Conservation (phyloP, 1,284 basidiomycete genomes). For the Malassezia vespertilionis region DNA sequence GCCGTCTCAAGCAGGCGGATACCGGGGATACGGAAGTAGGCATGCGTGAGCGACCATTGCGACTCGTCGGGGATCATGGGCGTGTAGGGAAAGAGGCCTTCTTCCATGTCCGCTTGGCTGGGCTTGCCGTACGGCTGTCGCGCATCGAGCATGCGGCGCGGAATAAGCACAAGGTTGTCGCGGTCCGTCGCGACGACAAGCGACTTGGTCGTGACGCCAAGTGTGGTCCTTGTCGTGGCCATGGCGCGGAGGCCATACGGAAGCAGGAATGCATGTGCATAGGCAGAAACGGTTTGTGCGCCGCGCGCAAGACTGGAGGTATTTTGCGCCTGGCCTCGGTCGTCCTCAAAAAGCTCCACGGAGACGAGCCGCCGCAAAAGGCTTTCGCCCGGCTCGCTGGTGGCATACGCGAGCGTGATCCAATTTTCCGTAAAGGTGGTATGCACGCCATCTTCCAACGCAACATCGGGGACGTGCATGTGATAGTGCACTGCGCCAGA, state of each 20-base stretch:
- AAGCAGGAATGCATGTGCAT: slow-evolving; percentile 63
- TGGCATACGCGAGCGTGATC: slow-evolving; percentile 66
- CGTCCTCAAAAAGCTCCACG: slow-evolving; percentile 76
- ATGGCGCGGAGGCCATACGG: slow-evolving; percentile 61
- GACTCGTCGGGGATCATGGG: slow-evolving; percentile 64
- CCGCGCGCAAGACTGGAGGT: slow-evolving; percentile 20
- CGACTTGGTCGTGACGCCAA: slow-evolving; percentile 76
- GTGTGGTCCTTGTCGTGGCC: slow-evolving; percentile 60
- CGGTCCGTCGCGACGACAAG: slow-evolving; percentile 74
- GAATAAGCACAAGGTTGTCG: slow-evolving; percentile 64
- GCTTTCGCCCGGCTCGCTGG: slow-evolving; percentile 49
- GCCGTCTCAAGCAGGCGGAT: slow-evolving; percentile 53
- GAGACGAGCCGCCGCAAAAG: slow-evolving; percentile 52
- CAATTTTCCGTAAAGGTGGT: slow-evolving; percentile 76
- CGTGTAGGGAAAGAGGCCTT: slow-evolving; percentile 74
- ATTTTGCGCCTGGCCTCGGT: slow-evolving; percentile 19
- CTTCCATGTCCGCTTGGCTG: slow-evolving; percentile 68
- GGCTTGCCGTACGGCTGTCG: slow-evolving; percentile 66
- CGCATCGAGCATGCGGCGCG: slow-evolving; percentile 68
- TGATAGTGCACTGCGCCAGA: slow-evolving; percentile 63
- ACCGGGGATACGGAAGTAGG: slow-evolving; percentile 50
- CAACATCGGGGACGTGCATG: slow-evolving; percentile 32
- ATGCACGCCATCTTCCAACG: slow-evolving; percentile 51
- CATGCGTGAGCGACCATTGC: slow-evolving; percentile 64
- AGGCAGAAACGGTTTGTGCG: slow-evolving; percentile 40